These are phyloP conservation scores for Pythium rishiriense DNA, from an alignment of 352 stramenopile genomes.

Conservation along the genomic window DNA sequence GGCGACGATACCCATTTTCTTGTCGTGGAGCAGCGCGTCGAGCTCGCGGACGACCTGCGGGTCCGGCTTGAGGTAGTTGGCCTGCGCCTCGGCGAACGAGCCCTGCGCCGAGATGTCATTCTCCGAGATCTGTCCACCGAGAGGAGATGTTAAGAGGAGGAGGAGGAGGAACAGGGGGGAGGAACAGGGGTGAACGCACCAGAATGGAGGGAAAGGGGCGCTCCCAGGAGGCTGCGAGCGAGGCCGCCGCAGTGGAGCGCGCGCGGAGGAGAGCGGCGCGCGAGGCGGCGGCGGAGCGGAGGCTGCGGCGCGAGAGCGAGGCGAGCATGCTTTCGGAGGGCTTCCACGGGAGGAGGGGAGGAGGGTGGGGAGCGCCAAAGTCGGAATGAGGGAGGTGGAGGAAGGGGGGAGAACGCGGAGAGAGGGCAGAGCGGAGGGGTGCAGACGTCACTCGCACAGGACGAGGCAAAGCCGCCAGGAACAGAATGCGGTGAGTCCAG, in stretches of 20 bases:
- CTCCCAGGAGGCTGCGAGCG: slow-evolving; percentile 70
- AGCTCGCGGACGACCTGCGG: slow-evolving; percentile 86
- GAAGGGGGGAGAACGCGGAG: background rate
- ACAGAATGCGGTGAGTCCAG: slow-evolving; percentile 14
- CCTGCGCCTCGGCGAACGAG: slow-evolving; percentile 89
- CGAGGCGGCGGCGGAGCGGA: slow-evolving; percentile 25
- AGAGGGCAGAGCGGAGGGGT: slow-evolving; percentile 4
- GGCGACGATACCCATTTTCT: slow-evolving; percentile 96
- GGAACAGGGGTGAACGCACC: slow-evolving; percentile 35
- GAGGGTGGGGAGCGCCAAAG: no score
- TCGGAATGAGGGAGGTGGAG: slow-evolving; percentile 8
- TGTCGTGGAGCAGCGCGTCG: slow-evolving; percentile 81
- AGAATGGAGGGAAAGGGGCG: slow-evolving; percentile 78
- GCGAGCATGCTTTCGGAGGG: slow-evolving; percentile 18
- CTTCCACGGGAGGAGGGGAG: background rate
- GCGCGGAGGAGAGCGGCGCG: slow-evolving; percentile 11
- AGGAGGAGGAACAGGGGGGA: background rate
- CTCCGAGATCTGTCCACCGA: slow-evolving; percentile 56
- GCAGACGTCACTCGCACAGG: slow-evolving; percentile 2
- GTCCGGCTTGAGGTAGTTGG: slow-evolving; percentile 85
- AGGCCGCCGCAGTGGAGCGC: slow-evolving; percentile 45
- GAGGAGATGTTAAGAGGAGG: background rate
- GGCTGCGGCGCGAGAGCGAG: slow-evolving; percentile 17
- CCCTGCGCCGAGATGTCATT: slow-evolving; percentile 74
- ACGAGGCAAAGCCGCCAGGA: slow-evolving; percentile 8